Base-by-base conservation (phyloP, 208 protist genomes). In the Histomonas meleagridis region DNA sequence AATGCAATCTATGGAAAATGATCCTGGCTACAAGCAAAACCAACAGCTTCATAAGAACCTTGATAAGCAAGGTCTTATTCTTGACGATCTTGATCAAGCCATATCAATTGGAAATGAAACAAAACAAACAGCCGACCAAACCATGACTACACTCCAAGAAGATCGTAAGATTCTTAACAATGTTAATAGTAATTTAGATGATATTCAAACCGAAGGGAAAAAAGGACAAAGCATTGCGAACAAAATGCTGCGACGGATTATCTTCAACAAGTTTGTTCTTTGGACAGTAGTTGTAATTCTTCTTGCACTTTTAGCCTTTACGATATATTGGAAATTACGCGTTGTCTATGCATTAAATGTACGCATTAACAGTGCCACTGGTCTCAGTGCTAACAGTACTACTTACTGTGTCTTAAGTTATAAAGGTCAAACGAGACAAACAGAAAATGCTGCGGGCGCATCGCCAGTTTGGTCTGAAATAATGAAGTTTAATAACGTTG, bases 71-170 rank as follows among this genome's bases (percentile, higher is more conserved):
- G 46, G 55, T 28, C 18, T 26, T 32, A 21, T 86, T 55, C 43
- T 51, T 55, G 76, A 86, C 26, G 55, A 86, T 55, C 76, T 86
- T 49, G 76, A 86, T 38, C 46, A 86, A 55, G 76, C 76, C 23
- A 51, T 86, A 18, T 18, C 26, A 43, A 48, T 35, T 43, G 76
- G 76, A 38, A 86, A 86, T 46, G 46, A 86, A 26, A 86, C 46
- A 2, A 12, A 57, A 21, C 1, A 18, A 5, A 86, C 76, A 38
- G 76, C 26, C 21, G n/a, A 86, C 18, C 51, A 43, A 32, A 86
- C 46, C 9, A 86, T 86, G 76, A 18, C 76, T 18, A 51, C 32
- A 7, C 46, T 86, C 16, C 40, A 51, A 57, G 76, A 86, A 51
- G 76, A 86, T 46, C 40, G 76, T 26, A 32, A 86, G 35, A 40